phyloP scores from a whole-genome alignment of 1,284 basidiomycete species.

The Hemileia vastatrix region DNA sequence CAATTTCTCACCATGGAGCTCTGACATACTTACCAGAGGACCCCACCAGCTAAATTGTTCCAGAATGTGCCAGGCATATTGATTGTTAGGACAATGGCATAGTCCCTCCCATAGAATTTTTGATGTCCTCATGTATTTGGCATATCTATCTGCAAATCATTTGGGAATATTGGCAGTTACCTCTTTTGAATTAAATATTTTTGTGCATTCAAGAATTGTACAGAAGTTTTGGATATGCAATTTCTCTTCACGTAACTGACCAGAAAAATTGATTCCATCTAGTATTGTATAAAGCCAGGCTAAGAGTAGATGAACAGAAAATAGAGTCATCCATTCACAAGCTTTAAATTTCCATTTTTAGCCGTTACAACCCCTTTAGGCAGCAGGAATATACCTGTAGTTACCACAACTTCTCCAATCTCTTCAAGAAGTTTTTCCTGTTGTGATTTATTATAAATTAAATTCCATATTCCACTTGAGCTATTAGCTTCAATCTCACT shows the following conservation, averaged over 20 bases:
- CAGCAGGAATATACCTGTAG: constrained; percentile 14
- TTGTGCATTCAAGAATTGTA: constrained; percentile 12
- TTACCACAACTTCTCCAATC: constrained; percentile 4
- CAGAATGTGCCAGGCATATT: constrained; percentile 20
- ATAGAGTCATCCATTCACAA: no score
- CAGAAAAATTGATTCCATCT: background rate
- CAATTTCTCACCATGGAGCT: constrained; percentile 13
- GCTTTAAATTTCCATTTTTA: constrained; percentile 19
- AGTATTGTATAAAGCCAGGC: constrained; percentile 5
- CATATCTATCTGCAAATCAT: background rate
- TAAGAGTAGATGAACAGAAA: no score
- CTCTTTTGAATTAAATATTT: no score
- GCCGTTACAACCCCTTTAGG: constrained; percentile 10
- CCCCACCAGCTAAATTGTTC: no score
- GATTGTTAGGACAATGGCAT: constrained; percentile 9
- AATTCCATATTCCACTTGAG: no score
- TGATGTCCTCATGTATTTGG: background rate
- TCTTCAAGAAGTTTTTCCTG: no score
- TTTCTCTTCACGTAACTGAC: no score
- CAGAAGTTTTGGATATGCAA: constrained; percentile 8
- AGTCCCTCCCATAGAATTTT: no score
- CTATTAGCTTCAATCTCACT: no score
- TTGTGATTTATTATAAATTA: no score
- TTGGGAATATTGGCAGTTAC: no score
- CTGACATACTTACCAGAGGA: constrained; percentile 19